phyloP scores from a whole-genome alignment of 1,139 yeast genomes.

The Dujonia santamariae region DNA sequence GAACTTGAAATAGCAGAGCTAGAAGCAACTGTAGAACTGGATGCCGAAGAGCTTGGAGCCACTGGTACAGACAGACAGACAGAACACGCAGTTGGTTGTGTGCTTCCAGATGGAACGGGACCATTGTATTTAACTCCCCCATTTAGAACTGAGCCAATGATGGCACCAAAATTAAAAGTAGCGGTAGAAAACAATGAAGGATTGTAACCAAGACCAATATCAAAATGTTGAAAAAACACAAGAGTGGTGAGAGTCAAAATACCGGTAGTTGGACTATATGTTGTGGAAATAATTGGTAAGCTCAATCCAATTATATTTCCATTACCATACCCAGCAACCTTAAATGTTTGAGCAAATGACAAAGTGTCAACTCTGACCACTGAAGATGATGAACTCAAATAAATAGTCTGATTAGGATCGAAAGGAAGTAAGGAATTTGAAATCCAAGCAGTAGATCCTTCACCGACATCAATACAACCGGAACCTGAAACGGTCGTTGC shows the following conservation, averaged over 20 bases:
- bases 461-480: slow-evolving; percentile 28
- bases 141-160: slow-evolving; percentile 14
- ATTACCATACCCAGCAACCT: slow-evolving; percentile 30
- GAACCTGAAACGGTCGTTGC: slow-evolving; percentile 22
- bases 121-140: slow-evolving; percentile 19
- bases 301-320: slow-evolving; percentile 25
- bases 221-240: slow-evolving; percentile 12
- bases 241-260: slow-evolving; percentile 16
- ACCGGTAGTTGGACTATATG: slow-evolving; percentile 18
- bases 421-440: slow-evolving; percentile 16
- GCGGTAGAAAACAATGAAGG: slow-evolving; percentile 8
- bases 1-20: too few relatives aligned
- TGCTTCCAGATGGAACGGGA: slow-evolving; percentile 10
- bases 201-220: slow-evolving; percentile 22
- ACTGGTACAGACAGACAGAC: neutral
- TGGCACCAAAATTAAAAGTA: slow-evolving; percentile 15
- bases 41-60: slow-evolving; percentile 2
- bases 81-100: neutral
- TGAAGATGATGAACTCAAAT: slow-evolving; percentile 18
- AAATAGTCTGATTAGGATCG: slow-evolving; percentile 20
- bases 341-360: slow-evolving; percentile 18
- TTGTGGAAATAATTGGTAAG: slow-evolving; percentile 13
- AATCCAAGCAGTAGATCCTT: slow-evolving; percentile 19
- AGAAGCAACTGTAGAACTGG: slow-evolving; percentile 9
- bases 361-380: slow-evolving; percentile 18